These are phyloP conservation scores for Fusarium brevicatenulatum DNA, from an alignment of 2,329 filamentous ascomycete species.

Conservation along the genomic window DNA sequence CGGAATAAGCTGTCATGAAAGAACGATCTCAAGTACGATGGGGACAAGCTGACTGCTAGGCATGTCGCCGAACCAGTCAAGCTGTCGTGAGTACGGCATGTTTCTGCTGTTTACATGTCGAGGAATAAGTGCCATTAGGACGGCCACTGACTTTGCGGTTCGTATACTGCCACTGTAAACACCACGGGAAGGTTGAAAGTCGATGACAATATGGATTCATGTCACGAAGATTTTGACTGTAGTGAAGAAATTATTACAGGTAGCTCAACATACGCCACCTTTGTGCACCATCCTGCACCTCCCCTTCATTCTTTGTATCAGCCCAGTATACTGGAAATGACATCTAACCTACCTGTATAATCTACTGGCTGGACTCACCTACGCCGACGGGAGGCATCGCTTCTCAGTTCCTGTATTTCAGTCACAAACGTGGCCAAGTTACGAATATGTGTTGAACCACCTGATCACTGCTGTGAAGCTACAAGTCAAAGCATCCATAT, in stretches of 20 bases:
- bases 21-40: background rate
- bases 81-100: background rate
- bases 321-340: background rate
- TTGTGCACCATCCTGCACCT: background rate
- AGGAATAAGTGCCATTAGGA: background rate
- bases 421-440: slow-evolving; percentile 11
- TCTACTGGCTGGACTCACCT: background rate
- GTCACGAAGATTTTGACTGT: background rate
- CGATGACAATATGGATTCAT: background rate
- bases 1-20: background rate
- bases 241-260: background rate
- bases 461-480: slow-evolving; percentile 3
- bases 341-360: background rate
- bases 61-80: background rate
- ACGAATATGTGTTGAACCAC: slow-evolving; percentile 7
- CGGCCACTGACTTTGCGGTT: background rate
- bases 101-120: background rate
- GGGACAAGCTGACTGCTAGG: background rate
- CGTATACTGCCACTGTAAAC: background rate
- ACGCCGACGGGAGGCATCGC: slow-evolving; percentile 3
- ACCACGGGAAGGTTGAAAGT: background rate
- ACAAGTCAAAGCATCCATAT: slow-evolving; percentile 9
- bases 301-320: background rate
- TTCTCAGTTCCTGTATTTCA: background rate
- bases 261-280: background rate